Conservation (phyloP, 371 early-diverging fungal genomes). For the Mucor piriformis region DNA sequence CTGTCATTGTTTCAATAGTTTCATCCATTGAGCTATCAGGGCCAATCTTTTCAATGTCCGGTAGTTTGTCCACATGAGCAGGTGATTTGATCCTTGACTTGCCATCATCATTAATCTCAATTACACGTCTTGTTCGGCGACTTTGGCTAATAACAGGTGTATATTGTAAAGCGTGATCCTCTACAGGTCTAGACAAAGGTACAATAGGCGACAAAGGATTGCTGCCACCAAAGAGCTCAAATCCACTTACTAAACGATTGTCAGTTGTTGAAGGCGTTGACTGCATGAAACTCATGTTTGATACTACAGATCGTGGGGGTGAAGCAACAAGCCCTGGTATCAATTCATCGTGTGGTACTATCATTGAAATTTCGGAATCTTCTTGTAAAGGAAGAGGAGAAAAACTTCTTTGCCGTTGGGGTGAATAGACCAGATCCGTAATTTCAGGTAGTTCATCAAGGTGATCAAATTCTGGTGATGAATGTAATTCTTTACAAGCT, state of each 20-base stretch:
- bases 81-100: too few relatives aligned
- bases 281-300: background rate
- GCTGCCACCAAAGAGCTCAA: constrained; percentile 9
- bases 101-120: background rate
- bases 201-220: constrained; percentile 11
- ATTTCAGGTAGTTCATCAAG: too few relatives aligned
- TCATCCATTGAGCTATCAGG: too few relatives aligned
- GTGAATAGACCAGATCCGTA: too few relatives aligned
- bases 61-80: too few relatives aligned
- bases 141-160: background rate
- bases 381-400: too few relatives aligned
- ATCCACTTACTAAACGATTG: background rate
- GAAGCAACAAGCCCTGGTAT: background rate
- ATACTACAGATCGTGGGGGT: background rate
- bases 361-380: too few relatives aligned
- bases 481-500: too few relatives aligned
- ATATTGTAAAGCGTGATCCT: background rate
- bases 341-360: background rate
- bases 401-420: too few relatives aligned
- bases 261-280: constrained; percentile 8
- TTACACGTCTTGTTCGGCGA: background rate
- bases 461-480: too few relatives aligned
- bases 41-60: too few relatives aligned
- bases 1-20: too few relatives aligned
- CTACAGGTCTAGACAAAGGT: background rate